Conservation (phyloP, 164 flowering plant genomes). For the Houttuynia cordata region DNA sequence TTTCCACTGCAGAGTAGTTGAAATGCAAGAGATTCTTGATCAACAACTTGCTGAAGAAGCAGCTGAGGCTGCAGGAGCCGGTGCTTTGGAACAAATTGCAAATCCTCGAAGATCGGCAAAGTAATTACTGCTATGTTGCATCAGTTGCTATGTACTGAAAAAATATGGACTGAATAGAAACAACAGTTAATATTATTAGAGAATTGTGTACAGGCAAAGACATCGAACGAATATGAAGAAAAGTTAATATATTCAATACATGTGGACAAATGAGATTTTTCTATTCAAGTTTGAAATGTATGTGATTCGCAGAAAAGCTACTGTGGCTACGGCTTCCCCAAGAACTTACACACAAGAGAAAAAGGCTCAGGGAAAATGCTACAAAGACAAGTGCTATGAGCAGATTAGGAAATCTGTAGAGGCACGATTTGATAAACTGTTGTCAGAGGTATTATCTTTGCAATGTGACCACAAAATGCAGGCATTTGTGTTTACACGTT, state of each 20-base stretch:
- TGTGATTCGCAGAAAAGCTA: conserved; percentile 40
- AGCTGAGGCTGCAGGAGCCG: conserved; percentile 97
- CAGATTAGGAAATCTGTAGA: conserved; percentile 87
- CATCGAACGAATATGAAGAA: no score
- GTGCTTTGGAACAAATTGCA: conserved; percentile 67
- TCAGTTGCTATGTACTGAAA: background rate
- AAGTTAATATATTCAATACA: no score
- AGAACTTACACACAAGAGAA: conserved; percentile 57
- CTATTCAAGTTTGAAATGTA: background rate
- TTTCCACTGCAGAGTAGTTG: conserved; percentile 64
- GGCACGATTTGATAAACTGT: conserved; percentile 58
- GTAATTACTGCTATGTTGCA: conserved; percentile 20
- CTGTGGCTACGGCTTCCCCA: conserved; percentile 42
- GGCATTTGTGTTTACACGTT: no score
- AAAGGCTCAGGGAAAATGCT: conserved; percentile 86
- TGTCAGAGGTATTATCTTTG: conserved; percentile 44
- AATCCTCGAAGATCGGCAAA: conserved; percentile 80
- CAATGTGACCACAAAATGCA: background rate
- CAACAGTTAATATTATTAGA: background rate
- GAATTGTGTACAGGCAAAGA: no score
- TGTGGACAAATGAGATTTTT: no score
- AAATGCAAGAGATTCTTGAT: conserved; percentile 97
- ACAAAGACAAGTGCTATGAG: conserved; percentile 96
- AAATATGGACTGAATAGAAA: background rate
- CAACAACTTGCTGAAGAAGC: conserved; percentile 94